Base-by-base conservation (phyloP, 805 yeast genomes). In the Starmerella roubikii region DNA sequence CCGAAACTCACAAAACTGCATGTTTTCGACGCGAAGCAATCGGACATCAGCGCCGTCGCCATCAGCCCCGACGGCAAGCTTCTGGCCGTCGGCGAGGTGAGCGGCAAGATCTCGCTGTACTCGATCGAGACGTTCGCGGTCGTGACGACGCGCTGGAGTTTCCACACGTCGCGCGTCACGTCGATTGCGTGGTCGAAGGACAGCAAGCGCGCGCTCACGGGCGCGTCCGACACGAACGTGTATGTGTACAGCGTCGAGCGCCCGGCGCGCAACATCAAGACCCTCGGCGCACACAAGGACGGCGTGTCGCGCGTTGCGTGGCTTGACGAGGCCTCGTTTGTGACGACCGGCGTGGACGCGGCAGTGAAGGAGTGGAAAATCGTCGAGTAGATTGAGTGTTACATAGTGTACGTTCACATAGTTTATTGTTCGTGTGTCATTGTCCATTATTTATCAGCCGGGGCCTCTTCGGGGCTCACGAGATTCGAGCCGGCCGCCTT, bases 71-170 rank as follows among this genome's bases (percentile, higher is more conserved):
- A 76, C 49, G 80, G 73, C 7, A 57, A 65, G 40, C 70, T 62
- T 44, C 65, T 79, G 15, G 97, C 97, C 1, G 80, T 78, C 20
- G 96, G 95, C 37, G 96, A 86, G 52, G 67, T 68, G 4, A 66
- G 78, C 38, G 98, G 98, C 25, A 91, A 88, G 57, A 83, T 85
- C 47, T 60, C 77, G n/a, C 65, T 86, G 27, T 84, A 73, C 59
- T 68, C 73, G 46, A n/a, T 15, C 10, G 29, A 17, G 21, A 56
- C 74, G 6, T 57, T 56, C 2, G 75, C 74, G 29, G 61, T 82
- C 7, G 52, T 58, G 16, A 84, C 97, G 2, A 74, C 93, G 0
- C 72, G 96, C 55, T 91, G 99, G 99, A 78, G 93, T 0, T 88
- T 83, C 74, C 96, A 91, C 57, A 81, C 86, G 2, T 78, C 94